phyloP scores from a whole-genome alignment of 2,329 filamentous ascomycete species.

The Microascus cirrosus region DNA sequence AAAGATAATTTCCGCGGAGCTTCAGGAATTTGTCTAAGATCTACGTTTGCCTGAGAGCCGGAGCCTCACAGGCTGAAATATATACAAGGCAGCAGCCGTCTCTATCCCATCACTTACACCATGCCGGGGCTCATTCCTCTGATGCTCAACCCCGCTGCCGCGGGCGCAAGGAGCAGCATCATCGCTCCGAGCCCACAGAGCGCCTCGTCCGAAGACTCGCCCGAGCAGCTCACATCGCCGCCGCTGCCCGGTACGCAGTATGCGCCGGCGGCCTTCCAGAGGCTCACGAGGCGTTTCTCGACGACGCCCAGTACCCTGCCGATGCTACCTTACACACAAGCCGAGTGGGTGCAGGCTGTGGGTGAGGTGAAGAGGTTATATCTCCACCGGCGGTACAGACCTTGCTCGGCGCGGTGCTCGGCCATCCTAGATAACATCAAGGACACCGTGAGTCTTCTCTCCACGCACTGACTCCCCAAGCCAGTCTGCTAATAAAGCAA shows the following conservation, averaged over 20 bases:
- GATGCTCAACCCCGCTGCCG: conserved; percentile 13
- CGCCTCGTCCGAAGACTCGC: background rate
- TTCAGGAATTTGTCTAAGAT: background rate
- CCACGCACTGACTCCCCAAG: background rate
- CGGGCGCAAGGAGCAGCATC: conserved; percentile 7
- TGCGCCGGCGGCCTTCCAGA: conserved; percentile 1
- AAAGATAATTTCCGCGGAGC: background rate
- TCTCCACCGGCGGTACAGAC: conserved; percentile 35
- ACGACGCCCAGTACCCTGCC: conserved; percentile 9
- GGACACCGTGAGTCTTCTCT: conserved; percentile 24
- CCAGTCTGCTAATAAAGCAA: conserved; percentile 6
- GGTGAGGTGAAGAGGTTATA: conserved; percentile 44
- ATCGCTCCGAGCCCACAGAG: background rate
- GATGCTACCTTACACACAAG: conserved; percentile 28
- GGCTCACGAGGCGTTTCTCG: conserved; percentile 2
- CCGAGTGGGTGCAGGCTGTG: conserved; percentile 40
- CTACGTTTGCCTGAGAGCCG: background rate
- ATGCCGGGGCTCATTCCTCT: conserved; percentile 21
- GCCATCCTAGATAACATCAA: conserved; percentile 39
- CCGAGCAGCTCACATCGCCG: background rate
- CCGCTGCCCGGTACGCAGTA: background rate
- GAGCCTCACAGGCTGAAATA: background rate
- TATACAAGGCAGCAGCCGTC: background rate
- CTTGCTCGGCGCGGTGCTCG: conserved; percentile 39
- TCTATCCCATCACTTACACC: background rate